Base-by-base conservation (phyloP, 148 eudicot genomes). In the Rhododendron mucronatum region DNA sequence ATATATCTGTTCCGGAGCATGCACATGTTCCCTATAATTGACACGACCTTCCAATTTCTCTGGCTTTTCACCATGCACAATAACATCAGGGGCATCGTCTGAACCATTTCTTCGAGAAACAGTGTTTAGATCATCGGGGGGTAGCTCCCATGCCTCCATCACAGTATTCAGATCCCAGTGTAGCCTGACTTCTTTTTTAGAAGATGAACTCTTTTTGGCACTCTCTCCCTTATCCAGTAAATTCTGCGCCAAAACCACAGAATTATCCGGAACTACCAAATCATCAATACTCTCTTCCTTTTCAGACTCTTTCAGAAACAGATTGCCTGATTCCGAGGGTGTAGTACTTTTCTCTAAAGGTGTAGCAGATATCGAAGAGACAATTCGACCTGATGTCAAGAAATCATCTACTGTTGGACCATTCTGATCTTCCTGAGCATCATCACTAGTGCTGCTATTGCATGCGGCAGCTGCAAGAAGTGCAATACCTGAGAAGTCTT, bases 391-490 rank as follows among this genome's bases (percentile, higher is more conserved):
- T n/a, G 84, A 86, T 61, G 81, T 61, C 55, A 87, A 76, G 44
- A 78, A 33, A 45, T 88, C 91, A 73, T 87, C 91, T 45, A 79
- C 81, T 61, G 50, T 86, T 81, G 85, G 35, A 83, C 86, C 87
- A 80, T 81, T 89, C 87, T 90, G 86, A 14, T 84, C 88, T 88
- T 86, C 41, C 65, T 80, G 89, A 86, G 44, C 47, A 73, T 86
- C 90, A 85, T 86, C 90, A 65, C 79, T 90, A 83, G 91, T 86
- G 86, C 90, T 90, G 84, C 89, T 91, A 88, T 86, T 87, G 87
- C 96, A 94, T 53, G 99, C 99, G 84, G 96, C 94, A 86, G 94
- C 96, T 13, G 99, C 99, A 84, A 96, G 95, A 78, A 96, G 91
- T 53, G 93, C 91, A 90, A 96, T 96, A 78, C 96, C 96, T 45